Conservation (phyloP, 1,139 yeast species). For the Pneumocystis wakefieldiae region DNA sequence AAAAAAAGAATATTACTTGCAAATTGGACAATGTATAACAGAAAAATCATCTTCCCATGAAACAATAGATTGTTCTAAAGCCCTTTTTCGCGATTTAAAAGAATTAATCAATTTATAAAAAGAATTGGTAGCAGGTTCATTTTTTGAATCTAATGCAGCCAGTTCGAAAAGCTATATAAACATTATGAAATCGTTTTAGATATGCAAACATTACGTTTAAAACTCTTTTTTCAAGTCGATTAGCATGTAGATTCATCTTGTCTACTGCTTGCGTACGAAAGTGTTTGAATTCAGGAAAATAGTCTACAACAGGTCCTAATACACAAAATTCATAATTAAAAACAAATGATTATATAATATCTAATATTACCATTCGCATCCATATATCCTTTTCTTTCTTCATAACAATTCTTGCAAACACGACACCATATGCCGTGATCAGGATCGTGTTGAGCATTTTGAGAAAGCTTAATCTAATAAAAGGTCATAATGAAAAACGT, state of each 20-base stretch:
- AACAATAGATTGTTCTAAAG: slow-evolving; percentile 38
- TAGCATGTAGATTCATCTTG: slow-evolving; percentile 15
- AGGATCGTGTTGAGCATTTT: slow-evolving; percentile 34
- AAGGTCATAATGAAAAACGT: background rate
- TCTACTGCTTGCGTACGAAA: slow-evolving; percentile 13
- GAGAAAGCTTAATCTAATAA: slow-evolving; percentile 29
- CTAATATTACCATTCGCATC: slow-evolving; percentile 26
- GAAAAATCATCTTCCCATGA: slow-evolving; percentile 53
- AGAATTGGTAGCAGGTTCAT: slow-evolving; percentile 14
- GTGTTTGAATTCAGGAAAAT: background rate
- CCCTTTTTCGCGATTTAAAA: slow-evolving; percentile 8
- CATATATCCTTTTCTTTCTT: slow-evolving; percentile 39
- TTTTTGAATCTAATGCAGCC: background rate
- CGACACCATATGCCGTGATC: slow-evolving; percentile 48
- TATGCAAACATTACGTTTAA: slow-evolving; percentile 31
- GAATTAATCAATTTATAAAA: background rate
- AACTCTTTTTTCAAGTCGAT: slow-evolving; percentile 48
- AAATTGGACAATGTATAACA: slow-evolving; percentile 46
- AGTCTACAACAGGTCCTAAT: background rate
- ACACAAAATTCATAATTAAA: background rate
- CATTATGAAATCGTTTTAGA: background rate
- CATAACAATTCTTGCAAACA: slow-evolving; percentile 53
- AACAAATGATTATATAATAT: slow-evolving; percentile 34
- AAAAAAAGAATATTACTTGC: slow-evolving; percentile 27
- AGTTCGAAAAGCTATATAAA: background rate